Conservation (phyloP, 164 flowering plant species). For the Vitis labrusca region DNA sequence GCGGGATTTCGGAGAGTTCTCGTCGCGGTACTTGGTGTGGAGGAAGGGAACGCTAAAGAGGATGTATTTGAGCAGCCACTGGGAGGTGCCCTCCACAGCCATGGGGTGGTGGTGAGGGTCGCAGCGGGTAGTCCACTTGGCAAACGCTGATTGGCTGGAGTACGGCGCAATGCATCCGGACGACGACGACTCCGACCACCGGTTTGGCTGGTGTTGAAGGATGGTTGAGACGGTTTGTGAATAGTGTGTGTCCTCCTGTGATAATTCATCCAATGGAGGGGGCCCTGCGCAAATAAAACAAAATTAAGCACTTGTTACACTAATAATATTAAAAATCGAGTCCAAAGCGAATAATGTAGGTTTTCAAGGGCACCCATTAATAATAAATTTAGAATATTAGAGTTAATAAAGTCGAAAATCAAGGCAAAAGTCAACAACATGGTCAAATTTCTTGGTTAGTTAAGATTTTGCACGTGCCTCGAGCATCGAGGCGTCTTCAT, state of each 20-base stretch:
- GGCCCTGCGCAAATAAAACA: conserved; percentile 20
- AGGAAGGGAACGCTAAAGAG: conserved; percentile 73
- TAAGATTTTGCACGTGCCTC: background rate
- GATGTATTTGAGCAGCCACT: conserved; percentile 73
- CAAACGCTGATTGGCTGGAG: conserved; percentile 56
- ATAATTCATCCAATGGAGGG: conserved; percentile 32
- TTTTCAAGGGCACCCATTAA: background rate
- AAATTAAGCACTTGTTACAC: background rate
- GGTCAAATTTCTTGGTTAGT: background rate
- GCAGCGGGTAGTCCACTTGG: conserved; percentile 46
- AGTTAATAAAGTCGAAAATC: background rate
- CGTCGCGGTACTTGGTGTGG: conserved; percentile 51
- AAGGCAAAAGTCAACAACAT: background rate
- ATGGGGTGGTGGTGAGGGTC: conserved; percentile 28
- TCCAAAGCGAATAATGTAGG: no score
- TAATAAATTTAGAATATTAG: no score
- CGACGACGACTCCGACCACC: conserved; percentile 41
- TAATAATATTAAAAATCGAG: background rate
- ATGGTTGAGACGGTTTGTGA: conserved; percentile 76
- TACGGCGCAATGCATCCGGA: conserved; percentile 15
- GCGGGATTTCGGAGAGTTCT: conserved; percentile 34
- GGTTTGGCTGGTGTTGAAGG: conserved; percentile 48
- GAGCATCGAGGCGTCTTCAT: no score
- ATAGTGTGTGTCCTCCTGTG: conserved; percentile 73
- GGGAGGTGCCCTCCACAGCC: conserved; percentile 45